Evolutionary conservation across 176 grass and related monocot genomes (phyloP).

Genomic region (Echinochloa phyllopogon): DNA sequence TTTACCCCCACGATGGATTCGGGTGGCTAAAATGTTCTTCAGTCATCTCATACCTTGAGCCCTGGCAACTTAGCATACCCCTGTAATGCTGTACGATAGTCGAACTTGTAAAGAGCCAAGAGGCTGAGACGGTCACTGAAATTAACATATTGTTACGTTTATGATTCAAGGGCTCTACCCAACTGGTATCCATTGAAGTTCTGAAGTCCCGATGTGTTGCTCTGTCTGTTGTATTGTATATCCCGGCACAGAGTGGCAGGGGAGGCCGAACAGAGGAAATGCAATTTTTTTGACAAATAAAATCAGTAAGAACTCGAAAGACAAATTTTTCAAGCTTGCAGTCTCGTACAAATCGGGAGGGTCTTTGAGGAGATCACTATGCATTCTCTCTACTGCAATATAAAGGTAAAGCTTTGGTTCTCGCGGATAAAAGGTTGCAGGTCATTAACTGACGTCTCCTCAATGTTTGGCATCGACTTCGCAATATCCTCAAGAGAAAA

Average conservation of each 20-base stretch:
- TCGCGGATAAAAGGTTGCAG: conserved; percentile 62
- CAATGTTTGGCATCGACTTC: conserved; percentile 66
- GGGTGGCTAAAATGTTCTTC: neutral
- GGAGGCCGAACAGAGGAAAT: neutral
- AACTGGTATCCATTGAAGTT: neutral
- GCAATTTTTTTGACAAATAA: neutral
- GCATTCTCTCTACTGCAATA: conserved; percentile 64
- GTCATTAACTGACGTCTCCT: conserved; percentile 67
- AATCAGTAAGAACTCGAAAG: conserved; percentile 12
- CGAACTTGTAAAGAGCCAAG: conserved; percentile 45
- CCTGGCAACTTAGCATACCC: conserved; percentile 17
- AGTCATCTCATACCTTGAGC: conserved; percentile 24
- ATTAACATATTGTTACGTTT: conserved; percentile 35
- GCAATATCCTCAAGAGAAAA: conserved; percentile 79
- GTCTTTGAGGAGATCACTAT: neutral
- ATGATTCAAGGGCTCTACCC: conserved; percentile 21
- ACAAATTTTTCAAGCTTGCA: neutral
- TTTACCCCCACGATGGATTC: conserved; percentile 11
- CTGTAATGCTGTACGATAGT: conserved; percentile 30
- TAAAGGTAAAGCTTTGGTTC: conserved; percentile 76
- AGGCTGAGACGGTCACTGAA: conserved; percentile 35
- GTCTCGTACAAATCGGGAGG: conserved; percentile 20
- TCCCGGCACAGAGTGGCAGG: neutral
- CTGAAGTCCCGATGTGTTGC: neutral
- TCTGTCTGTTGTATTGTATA: neutral